phyloP scores from a whole-genome alignment of 345 rosid species.

The Lepidium africanum region DNA sequence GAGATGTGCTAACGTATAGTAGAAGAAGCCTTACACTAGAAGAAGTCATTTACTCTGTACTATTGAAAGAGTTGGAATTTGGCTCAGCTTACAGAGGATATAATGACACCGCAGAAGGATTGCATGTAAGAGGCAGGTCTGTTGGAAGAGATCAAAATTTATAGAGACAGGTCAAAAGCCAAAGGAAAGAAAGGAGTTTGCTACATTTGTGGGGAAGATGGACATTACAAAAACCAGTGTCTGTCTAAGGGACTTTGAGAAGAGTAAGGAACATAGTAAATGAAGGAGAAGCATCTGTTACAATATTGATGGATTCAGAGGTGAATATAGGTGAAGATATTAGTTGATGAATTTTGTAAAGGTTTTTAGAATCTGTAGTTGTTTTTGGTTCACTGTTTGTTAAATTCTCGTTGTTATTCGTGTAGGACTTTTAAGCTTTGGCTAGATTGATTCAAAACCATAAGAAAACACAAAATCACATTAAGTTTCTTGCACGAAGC shows the following conservation, averaged over 20 bases:
- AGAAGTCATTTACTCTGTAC: not conserved
- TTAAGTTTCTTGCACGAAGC: not conserved
- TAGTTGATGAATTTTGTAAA: no score
- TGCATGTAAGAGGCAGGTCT: not conserved
- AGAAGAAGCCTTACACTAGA: not conserved
- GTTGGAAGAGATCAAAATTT: not conserved
- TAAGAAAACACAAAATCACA: not conserved
- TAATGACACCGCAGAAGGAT: not conserved
- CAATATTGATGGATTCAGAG: not conserved
- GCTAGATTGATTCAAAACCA: not conserved
- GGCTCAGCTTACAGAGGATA: not conserved
- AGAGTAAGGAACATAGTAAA: not conserved
- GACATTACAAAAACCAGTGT: not conserved
- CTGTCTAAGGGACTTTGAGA: not conserved
- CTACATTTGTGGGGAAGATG: slow-evolving; percentile 9
- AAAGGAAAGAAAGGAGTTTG: not conserved
- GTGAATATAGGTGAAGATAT: not conserved
- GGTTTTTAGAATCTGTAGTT: no score
- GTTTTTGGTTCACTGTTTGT: no score
- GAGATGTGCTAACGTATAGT: not conserved
- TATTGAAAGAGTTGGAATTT: not conserved
- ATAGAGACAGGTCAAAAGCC: not conserved
- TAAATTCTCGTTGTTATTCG: no score
- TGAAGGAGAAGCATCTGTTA: not conserved
- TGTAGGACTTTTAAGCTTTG: no score